Percentiles rank a stretch among this genome's conserved stretches.
These are phyloP conservation scores for Orbilia brochopaga DNA, from an alignment of 2,329 filamentous ascomycete genomes.

Conservation along the genomic window DNA sequence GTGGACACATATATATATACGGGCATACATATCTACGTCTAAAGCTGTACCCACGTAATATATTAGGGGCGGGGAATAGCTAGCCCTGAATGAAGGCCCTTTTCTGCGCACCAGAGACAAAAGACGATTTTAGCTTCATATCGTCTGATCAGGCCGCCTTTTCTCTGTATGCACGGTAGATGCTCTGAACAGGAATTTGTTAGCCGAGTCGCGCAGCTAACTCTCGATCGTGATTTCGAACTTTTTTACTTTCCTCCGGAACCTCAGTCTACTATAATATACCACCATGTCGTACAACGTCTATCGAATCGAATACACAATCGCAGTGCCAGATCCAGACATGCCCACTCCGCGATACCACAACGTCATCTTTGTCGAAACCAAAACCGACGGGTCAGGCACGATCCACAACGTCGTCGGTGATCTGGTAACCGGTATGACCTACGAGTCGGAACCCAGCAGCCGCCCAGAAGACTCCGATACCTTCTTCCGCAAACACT, in stretches of 20 bases:
- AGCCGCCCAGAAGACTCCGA: conserved; percentile 1
- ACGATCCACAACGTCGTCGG: conserved; percentile 21
- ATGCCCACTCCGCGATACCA: conserved; percentile 31
- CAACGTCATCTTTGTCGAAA: conserved; percentile 33
- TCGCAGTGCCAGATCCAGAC: conserved; percentile 19
- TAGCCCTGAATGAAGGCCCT: too few relatives aligned
- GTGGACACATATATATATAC: too few relatives aligned
- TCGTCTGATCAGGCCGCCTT: too few relatives aligned
- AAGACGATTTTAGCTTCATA: too few relatives aligned
- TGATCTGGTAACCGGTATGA: conserved; percentile 32
- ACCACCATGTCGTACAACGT: conserved; percentile 24
- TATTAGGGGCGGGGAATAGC: too few relatives aligned
- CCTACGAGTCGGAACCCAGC: conserved; percentile 11
- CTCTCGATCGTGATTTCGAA: neutral
- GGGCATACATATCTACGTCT: too few relatives aligned
- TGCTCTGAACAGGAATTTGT: too few relatives aligned
- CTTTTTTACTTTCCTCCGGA: neutral
- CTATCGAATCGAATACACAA: conserved; percentile 20
- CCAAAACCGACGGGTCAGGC: conserved; percentile 18
- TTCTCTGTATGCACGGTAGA: too few relatives aligned
- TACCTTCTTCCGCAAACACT: conserved; percentile 11
- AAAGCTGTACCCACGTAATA: too few relatives aligned
- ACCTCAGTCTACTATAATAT: neutral
- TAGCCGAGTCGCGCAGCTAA: too few relatives aligned
- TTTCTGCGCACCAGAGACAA: too few relatives aligned